Conservation (phyloP, 176 grass and related monocot genomes). For the Aegilops bicornis region DNA sequence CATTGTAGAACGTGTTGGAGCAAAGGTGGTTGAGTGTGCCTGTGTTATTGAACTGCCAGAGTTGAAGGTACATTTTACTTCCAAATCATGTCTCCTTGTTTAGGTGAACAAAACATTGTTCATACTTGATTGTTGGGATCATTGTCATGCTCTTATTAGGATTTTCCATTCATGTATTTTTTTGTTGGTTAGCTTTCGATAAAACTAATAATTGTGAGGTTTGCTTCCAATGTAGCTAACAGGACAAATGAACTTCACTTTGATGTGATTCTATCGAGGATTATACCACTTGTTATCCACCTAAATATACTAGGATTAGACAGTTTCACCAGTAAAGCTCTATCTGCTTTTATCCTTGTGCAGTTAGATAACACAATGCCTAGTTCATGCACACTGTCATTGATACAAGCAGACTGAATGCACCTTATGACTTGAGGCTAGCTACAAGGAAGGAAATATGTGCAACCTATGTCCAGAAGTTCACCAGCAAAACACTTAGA, state of each 20-base stretch:
- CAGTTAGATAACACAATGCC: background rate
- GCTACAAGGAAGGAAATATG: constrained; percentile 3
- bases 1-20: constrained; percentile 82
- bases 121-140: background rate
- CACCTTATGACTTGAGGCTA: background rate
- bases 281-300: background rate
- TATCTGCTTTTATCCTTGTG: background rate
- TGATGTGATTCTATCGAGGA: background rate
- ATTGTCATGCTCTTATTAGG: background rate
- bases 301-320: background rate
- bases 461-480: background rate
- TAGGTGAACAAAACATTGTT: background rate
- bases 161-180: background rate
- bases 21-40: constrained; percentile 79
- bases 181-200: background rate
- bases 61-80: constrained; percentile 54
- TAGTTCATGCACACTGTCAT: background rate
- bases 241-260: background rate
- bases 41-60: constrained; percentile 96
- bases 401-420: background rate
- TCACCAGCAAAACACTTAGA: background rate
- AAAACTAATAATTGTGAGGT: background rate
- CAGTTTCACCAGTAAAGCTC: background rate
- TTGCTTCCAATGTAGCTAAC: background rate
- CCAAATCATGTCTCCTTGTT: background rate